Conservation (phyloP, 805 yeast species). For the Citeromyces matritensis region DNA sequence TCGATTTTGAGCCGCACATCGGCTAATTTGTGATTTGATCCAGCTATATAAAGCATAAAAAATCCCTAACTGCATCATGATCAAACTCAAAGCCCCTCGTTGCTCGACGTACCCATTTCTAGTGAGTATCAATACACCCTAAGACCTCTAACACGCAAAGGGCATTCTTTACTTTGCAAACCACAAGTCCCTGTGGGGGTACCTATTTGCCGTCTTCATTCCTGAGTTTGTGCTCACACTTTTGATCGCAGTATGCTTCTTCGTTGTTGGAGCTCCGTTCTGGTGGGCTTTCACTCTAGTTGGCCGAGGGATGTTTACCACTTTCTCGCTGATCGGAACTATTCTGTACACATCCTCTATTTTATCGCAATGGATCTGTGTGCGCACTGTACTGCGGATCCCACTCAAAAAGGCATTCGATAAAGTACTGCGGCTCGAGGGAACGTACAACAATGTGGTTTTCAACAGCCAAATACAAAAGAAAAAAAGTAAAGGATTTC, state of each 20-base stretch:
- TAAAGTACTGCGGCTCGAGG: not conserved
- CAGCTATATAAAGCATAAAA: too few relatives aligned
- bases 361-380: slow-evolving; percentile 13
- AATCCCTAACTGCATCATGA: too few relatives aligned
- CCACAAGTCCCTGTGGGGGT: slow-evolving; percentile 11
- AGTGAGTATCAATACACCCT: too few relatives aligned
- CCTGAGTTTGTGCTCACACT: slow-evolving; percentile 9
- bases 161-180: slow-evolving; percentile 11
- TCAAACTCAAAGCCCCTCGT: too few relatives aligned
- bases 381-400: slow-evolving; percentile 13
- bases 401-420: slow-evolving; percentile 11
- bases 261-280: slow-evolving; percentile 2
- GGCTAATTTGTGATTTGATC: too few relatives aligned
- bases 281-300: slow-evolving; percentile 4
- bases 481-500: slow-evolving; percentile 4
- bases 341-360: slow-evolving; percentile 15
- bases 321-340: slow-evolving; percentile 11
- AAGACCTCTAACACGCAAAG: too few relatives aligned
- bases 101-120: too few relatives aligned
- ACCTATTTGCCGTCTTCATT: slow-evolving; percentile 8
- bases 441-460: not conserved
- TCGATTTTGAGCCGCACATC: too few relatives aligned
- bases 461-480: slow-evolving; percentile 6
- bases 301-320: slow-evolving; percentile 5
- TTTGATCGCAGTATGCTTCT: slow-evolving; percentile 6